Evolutionary conservation across 345 rosid genomes (phyloP).

Genomic region (Cardamine resedifolia): DNA sequence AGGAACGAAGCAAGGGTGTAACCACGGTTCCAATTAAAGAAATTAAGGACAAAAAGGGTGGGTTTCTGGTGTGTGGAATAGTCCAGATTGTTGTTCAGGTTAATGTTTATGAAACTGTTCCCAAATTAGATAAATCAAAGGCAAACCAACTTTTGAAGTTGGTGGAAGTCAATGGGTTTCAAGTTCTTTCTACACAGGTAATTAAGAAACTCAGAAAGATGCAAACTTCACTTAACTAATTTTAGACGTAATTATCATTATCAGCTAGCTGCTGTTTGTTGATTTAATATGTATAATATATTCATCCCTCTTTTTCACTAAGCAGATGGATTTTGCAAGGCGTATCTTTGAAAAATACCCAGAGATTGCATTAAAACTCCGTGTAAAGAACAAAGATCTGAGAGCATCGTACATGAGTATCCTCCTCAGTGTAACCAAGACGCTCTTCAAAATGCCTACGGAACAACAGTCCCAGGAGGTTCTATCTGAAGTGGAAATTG

Average conservation of each 20-base stretch:
- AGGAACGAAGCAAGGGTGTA: not conserved
- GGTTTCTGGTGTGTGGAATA: constrained; percentile 51
- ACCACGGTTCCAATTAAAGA: not conserved
- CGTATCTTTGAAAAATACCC: constrained; percentile 19
- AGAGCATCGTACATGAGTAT: constrained; percentile 12
- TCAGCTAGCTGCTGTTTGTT: not conserved
- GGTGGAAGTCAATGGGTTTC: constrained; percentile 24
- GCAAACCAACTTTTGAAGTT: not conserved
- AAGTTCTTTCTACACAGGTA: constrained; percentile 21
- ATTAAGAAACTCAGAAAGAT: not conserved
- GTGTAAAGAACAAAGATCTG: not conserved
- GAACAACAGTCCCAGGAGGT: not conserved
- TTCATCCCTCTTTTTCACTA: not conserved
- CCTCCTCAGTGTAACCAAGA: constrained; percentile 1
- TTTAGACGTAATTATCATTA: not conserved
- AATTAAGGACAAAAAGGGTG: not conserved
- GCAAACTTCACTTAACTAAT: not conserved
- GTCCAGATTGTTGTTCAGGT: constrained; percentile 64
- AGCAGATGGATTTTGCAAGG: not conserved
- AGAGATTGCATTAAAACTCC: not conserved
- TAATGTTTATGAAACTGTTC: not conserved
- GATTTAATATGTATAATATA: not conserved
- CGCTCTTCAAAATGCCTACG: not conserved
- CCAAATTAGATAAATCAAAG: not conserved
- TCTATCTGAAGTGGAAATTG: not conserved